phyloP scores from a whole-genome alignment of 768 basidiomycete genomes.

The Phlebiopsis flavidoalba region DNA sequence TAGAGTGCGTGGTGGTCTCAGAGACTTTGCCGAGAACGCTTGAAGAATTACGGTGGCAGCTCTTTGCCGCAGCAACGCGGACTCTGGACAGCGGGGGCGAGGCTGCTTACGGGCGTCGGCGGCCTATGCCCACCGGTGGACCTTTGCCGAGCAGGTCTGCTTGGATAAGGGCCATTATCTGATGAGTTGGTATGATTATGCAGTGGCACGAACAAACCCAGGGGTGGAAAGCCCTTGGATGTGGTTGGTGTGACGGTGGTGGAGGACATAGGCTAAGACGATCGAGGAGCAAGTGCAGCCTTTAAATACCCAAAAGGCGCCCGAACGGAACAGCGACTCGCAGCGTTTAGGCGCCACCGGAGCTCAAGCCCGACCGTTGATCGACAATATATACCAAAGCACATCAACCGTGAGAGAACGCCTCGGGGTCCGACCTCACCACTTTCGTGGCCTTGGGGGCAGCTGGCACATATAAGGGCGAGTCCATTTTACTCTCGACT shows the following conservation, averaged over 20 bases:
- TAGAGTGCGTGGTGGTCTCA: too few relatives aligned
- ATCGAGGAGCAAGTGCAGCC: background rate
- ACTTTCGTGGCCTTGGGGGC: background rate
- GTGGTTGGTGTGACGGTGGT: conserved; percentile 7
- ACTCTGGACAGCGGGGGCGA: too few relatives aligned
- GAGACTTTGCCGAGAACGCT: too few relatives aligned
- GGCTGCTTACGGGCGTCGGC: too few relatives aligned
- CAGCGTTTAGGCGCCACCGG: conserved; percentile 15
- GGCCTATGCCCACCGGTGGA: too few relatives aligned
- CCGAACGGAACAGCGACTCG: conserved; percentile 11
- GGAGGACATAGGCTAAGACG: conserved; percentile 3
- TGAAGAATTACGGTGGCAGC: too few relatives aligned
- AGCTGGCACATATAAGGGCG: conserved; percentile 20
- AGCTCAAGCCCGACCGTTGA: conserved; percentile 23
- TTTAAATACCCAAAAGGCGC: conserved; percentile 16
- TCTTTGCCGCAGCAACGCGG: too few relatives aligned
- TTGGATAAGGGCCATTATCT: too few relatives aligned
- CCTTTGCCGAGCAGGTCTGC: too few relatives aligned
- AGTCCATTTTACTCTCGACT: background rate
- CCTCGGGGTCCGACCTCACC: conserved; percentile 12
- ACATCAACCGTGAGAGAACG: conserved; percentile 6
- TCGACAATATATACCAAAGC: conserved; percentile 23
- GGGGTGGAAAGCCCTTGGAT: background rate
- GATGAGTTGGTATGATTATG: too few relatives aligned
- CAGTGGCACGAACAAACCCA: too few relatives aligned